These are phyloP conservation scores for Cetraspora pellucida DNA, from an alignment of 192 early-diverging fungal genomes.

Conservation along the genomic window DNA sequence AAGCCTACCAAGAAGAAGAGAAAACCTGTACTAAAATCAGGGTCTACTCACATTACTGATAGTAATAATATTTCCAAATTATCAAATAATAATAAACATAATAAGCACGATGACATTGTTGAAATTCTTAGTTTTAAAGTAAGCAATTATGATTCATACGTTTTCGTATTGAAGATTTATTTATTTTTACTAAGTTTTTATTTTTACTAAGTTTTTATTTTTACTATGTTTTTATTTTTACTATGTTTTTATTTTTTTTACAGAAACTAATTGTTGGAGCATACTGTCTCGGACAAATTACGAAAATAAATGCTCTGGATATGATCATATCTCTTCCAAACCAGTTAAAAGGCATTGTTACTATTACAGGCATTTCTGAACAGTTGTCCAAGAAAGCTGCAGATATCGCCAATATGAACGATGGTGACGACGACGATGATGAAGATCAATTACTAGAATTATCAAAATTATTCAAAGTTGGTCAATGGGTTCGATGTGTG, in stretches of 20 bases:
- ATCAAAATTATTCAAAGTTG: conserved; percentile 68
- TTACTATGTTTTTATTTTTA: too few species aligned
- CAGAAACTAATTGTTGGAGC: conserved; percentile 74
- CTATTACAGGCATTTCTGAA: conserved; percentile 87
- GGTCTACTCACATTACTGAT: conserved; percentile 36
- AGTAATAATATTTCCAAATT: conserved; percentile 32
- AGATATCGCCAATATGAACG: conserved; percentile 54
- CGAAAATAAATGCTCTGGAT: conserved; percentile 78
- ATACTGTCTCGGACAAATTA: conserved; percentile 75
- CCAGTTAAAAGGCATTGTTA: conserved; percentile 78
- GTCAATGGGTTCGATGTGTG: conserved; percentile 81
- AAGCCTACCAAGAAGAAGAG: conserved; percentile 63
- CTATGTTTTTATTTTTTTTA: conserved; percentile 39
- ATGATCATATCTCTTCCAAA: conserved; percentile 82
- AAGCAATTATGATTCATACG: neutral
- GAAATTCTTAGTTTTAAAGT: conserved; percentile 35
- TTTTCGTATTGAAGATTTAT: conserved; percentile 9
- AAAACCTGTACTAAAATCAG: conserved; percentile 47
- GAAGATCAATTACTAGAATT: conserved; percentile 68
- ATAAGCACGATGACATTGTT: conserved; percentile 63
- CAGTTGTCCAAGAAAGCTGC: conserved; percentile 71
- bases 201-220: too few species aligned
- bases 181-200: conserved; percentile 16
- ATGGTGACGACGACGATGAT: conserved; percentile 51
- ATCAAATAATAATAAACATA: conserved; percentile 39